Evolutionary conservation across 2,329 filamentous ascomycete species (phyloP), one percentile per base, ranked within the genome.

Genomic region (Zalaria obscura): DNA sequence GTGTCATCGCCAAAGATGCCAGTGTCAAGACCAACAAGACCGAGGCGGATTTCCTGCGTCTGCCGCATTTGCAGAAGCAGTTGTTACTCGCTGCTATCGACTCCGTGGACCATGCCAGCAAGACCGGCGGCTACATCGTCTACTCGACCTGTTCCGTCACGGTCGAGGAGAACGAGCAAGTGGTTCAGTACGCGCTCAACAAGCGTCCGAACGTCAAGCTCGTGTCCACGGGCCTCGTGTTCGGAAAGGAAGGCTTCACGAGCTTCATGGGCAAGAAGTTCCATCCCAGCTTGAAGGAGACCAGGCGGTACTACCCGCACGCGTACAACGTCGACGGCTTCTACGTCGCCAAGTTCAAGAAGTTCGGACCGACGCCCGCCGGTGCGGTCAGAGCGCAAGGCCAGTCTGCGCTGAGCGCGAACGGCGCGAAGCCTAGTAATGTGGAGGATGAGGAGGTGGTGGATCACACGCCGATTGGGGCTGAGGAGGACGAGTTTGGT

Each of bases 11-110:
- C 48, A 98, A 98, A 68, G 91, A 98, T 63, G 77, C 89, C 28
- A 86, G 82, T 49, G 87, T 98, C 52, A 98, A 98, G 73, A 96
- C 89, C 25, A 96, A 95, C 70, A 96, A 96, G 72, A 93, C 84
- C 7, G 86, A 93, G 59, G 81, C 80, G 50, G 91, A 98, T 62
- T 98, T 98, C 68, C 76, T 95, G 62, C 78, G 82, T 55, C 76
- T 98, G 40, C 88, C 91, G 0, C 91, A 98, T 63, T 75, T 86
- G 45, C 91, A 98, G 64, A 95, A 95, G 63, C 88, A 96, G 65
- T 73, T 98, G 42, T 69, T 98, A 8, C 75, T 98, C 27, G 78
- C 87, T 5, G 91, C 91, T 38, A 94, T 98, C 48, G 91, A 98
- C 66, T 93, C 85, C 0, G 85, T 93, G 10, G 87, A 95, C 60